A percentile compares a stretch with the other conserved stretches of the same genome.
phyloP scores from a whole-genome alignment of 179 eudicot genomes.

The Actinidia chinensis region DNA sequence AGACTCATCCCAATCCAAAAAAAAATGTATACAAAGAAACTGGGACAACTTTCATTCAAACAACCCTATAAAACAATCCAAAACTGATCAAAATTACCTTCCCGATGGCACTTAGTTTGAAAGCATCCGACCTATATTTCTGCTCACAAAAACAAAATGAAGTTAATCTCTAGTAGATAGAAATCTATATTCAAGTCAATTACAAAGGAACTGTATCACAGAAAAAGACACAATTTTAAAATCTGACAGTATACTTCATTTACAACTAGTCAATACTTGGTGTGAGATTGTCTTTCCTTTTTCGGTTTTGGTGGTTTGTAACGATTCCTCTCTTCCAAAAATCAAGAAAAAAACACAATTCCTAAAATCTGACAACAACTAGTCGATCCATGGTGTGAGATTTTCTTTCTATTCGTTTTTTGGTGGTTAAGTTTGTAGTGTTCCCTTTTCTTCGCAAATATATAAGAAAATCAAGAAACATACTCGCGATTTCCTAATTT shows the following conservation, averaged over 20 bases:
- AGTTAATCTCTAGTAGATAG: neutral
- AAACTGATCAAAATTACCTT: conserved; percentile 46
- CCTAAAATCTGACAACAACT: neutral
- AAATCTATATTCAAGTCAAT: neutral
- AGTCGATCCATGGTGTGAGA: neutral
- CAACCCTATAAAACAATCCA: conserved; percentile 8
- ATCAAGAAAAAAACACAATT: no score
- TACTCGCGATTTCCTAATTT: neutral
- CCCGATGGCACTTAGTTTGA: conserved; percentile 46
- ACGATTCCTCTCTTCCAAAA: no score
- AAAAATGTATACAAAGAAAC: neutral
- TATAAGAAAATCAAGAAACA: neutral
- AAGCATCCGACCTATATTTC: conserved; percentile 57
- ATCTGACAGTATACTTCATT: neutral
- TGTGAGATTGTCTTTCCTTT: no score
- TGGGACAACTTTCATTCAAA: neutral
- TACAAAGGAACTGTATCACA: neutral
- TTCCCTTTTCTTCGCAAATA: neutral
- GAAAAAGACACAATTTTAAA: neutral
- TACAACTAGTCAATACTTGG: no score
- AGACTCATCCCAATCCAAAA: conserved; percentile 4
- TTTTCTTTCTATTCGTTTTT: neutral
- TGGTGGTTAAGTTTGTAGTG: no score
- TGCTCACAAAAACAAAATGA: conserved; percentile 28
- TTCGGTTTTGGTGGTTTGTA: no score